Base-by-base conservation (phyloP, 2,329 filamentous ascomycete genomes). In the Fusarium scirpi region DNA sequence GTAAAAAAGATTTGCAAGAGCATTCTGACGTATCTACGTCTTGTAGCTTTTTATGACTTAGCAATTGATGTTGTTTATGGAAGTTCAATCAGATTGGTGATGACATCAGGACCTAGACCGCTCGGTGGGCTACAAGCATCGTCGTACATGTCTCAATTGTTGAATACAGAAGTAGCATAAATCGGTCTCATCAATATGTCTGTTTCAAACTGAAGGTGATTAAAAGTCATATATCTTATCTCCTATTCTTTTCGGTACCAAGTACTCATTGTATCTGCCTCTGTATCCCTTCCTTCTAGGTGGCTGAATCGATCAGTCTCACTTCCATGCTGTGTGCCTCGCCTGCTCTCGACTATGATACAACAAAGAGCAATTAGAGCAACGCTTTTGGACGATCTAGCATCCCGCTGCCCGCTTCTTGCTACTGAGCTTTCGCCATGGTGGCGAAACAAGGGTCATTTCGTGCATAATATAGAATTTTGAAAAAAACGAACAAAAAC, bases 1-100 rank as follows among this genome's bases (percentile, higher is more conserved):
- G 55, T 70, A 71, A 70, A 51, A 67, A 67, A 45, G 58, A 64
- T 59, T 68, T 56, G 62, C 58, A 44, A 59, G 46, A 64, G 63
- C 54, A 43, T 49, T 29, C 22, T 46, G 53, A 40, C 47, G 58
- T 47, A 45, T 64, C 43, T 60, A 32, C 40, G 63, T 68, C 67
- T 41, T 59, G 56, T 44, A 70, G 48, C 46, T 64, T 68, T 38
- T 68, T 53, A 70, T 44, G 67, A 67, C 57, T 58, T 64, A 41
- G 48, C 67, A 70, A 71, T 71, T 68, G 67, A 70, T 68, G 52
- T 60, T 65, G 43, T 70, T 63, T 29, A 68, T 29, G 27, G 49
- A 62, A 47, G 16, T 46, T 47, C 34, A 22, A 20, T 12, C 16
- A 30, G 34, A 57, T 32, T 40, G 30, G 16, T 44, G 20, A n/a